Base-by-base conservation (phyloP, 306 rosid genomes). In the Cucurbita argyrosperma region DNA sequence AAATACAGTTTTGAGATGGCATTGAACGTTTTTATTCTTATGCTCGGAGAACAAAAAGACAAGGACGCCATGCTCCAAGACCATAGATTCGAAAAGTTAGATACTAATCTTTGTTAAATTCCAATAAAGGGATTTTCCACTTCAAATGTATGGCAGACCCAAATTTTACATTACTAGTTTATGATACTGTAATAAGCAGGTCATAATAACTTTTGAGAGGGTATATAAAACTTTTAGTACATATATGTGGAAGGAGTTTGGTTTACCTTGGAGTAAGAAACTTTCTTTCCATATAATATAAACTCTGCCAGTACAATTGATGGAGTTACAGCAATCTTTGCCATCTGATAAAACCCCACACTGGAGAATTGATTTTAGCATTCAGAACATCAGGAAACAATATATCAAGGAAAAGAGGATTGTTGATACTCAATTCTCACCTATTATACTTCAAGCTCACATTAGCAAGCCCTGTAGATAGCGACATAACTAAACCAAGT, bases 311-410 rank as follows among this genome's bases (percentile, higher is more conserved):
- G 77, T 79, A 88, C 92, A 82, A 89, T 92, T 51, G 97, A 86
- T 4, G 92, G 94, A 3, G 96, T 88, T 63, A 92, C 92, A 5
- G 94, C 92, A 59, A 92, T 92, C 84, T 92, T 92, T 73, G 97
- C 88, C 96, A 92, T 92, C 89, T 92, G 96, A 85, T 89, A 92
- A 75, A 92, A 89, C 42, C 97, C 96, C 80, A 92, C 86, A 82
- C 97, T 89, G 96, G 63, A 84, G 79, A 83, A 51, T 78, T 7
- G 82, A 74, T 18, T 78, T 74, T 65, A 81, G 83, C 35, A 68
- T 14, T 81, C 61, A 62, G 84, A 23, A 57, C 76, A 50, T 46
- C 39, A 50, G n/a, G 40, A 74, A 46, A 72, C 46, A 56, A 71
- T 15, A 75, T 4, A 18, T 61, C 19, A 12, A 10, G 62, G 21